Percentiles rank a stretch among this genome's conserved stretches.
phyloP scores from a whole-genome alignment of 352 stramenopile genomes.

The Pythium volutum region DNA sequence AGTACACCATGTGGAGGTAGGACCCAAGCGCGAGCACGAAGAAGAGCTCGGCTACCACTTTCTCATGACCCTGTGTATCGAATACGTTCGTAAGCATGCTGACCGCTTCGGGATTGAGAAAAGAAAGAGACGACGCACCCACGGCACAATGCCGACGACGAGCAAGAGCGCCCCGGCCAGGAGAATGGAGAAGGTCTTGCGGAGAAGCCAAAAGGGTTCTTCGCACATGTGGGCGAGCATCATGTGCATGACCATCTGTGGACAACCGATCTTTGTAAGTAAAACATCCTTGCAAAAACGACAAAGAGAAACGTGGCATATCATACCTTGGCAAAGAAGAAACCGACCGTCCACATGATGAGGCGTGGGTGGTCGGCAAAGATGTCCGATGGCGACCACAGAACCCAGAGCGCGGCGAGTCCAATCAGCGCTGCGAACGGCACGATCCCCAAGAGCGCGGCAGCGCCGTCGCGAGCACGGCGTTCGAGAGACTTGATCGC shows the following conservation, averaged over 20 bases:
- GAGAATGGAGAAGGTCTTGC: conserved; percentile 77
- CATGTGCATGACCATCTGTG: conserved; percentile 90
- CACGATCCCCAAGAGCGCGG: conserved; percentile 57
- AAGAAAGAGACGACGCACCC: conserved; percentile 28
- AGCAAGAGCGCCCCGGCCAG: conserved; percentile 61
- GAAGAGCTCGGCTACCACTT: conserved; percentile 68
- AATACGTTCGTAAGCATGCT: background rate
- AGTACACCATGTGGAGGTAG: conserved; percentile 86
- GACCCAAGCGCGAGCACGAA: conserved; percentile 65
- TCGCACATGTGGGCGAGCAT: conserved; percentile 88
- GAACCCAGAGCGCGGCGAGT: conserved; percentile 69
- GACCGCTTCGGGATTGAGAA: background rate
- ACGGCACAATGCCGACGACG: conserved; percentile 69
- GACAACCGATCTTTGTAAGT: no score
- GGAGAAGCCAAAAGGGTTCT: conserved; percentile 80
- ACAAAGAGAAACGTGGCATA: no score
- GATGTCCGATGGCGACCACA: conserved; percentile 80
- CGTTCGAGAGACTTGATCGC: conserved; percentile 65
- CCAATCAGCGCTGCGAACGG: conserved; percentile 67
- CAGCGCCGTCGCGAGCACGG: conserved; percentile 53
- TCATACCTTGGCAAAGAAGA: conserved; percentile 78
- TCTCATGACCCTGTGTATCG: conserved; percentile 49
- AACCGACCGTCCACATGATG: conserved; percentile 82
- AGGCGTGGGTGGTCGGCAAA: conserved; percentile 78
- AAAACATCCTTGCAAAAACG: no score